Evolutionary conservation across 192 early-diverging fungal genomes (phyloP), one percentile per base, ranked within the genome.

Genomic region (Diversispora eburnea): DNA sequence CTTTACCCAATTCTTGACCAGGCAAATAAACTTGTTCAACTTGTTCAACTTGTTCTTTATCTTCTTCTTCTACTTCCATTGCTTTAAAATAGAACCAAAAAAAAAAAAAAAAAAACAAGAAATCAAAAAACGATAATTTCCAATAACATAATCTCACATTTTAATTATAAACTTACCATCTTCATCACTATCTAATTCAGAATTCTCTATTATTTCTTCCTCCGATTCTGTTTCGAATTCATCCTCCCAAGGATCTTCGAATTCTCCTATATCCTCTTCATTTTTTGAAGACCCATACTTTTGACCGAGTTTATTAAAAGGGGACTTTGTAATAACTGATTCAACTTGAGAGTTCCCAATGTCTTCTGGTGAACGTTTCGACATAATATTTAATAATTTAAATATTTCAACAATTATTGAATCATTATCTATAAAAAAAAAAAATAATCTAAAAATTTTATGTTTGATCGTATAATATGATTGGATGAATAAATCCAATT

Each of bases 171-270:
- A 13, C 0, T 49, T 42, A 68, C 12, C 42, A 71, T 59, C 43
- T 52, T 55, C 45, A 3, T 42, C 19, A n/a, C 45, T 54, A 58
- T 45, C 46, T 4, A 39, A 19, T 33, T 47, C 25, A n/a, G 64
- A 39, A 76, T 74, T 73, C 54, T 76, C 75, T 55, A 77, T 76
- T 10, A 74, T 73, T 8, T 85, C 81, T 47, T 75, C 80, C 33
- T 79, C 80, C n/a, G 25, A 91, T 88, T 43, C 88, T 82, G 67
- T 85, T 75, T 86, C 89, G 41, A 87, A 71, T 77, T 94, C 94
- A 80, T 98, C 96, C 68, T 95, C 95, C 82, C 83, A 98, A 42
- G 91, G 86, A 79, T 98, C 96, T 79, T 98, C 95, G 73, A 94
- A 98, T 81, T 93, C 91, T 74, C 91, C 92, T 86, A 92, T 89